These are phyloP conservation scores for Lachancea thermotolerans DNA, from an alignment of 805 yeast genomes.

Conservation along the genomic window DNA sequence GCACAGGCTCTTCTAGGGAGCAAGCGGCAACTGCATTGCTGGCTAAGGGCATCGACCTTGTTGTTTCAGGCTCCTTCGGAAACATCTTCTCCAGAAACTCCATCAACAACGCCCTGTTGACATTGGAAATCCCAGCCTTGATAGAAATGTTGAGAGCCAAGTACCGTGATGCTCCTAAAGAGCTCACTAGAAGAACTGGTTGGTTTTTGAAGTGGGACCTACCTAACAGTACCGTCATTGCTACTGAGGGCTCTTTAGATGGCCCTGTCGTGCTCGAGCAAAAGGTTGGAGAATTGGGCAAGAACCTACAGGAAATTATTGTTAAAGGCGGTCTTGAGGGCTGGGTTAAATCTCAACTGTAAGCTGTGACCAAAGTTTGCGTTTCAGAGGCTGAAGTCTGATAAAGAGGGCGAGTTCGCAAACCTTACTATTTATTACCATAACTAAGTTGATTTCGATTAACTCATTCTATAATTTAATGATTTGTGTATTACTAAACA, in stretches of 20 bases:
- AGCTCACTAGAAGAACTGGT: constrained; percentile 90
- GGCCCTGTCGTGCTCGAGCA: constrained; percentile 61
- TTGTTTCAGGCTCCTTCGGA: constrained; percentile 96
- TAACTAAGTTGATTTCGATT: neutral
- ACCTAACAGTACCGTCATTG: constrained; percentile 71
- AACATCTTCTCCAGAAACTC: constrained; percentile 94
- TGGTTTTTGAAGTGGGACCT: constrained; percentile 93
- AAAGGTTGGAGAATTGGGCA: constrained; percentile 93
- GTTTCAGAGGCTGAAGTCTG: too few species aligned
- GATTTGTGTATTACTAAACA: too few species aligned
- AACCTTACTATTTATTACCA: constrained; percentile 2
- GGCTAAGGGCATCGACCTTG: constrained; percentile 87
- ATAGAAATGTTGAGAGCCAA: constrained; percentile 68
- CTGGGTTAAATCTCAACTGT: constrained; percentile 81
- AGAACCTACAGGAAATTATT: constrained; percentile 92
- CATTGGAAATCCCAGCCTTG: constrained; percentile 87
- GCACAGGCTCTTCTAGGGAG: constrained; percentile 97
- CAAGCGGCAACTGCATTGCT: constrained; percentile 98
- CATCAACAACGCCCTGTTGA: constrained; percentile 90
- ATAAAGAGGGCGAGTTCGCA: too few species aligned
- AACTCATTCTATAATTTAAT: too few species aligned
- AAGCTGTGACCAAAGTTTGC: neutral
- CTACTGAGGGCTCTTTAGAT: constrained; percentile 50
- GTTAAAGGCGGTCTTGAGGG: constrained; percentile 97
- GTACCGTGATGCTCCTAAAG: constrained; percentile 48